A percentile compares a stretch with the other conserved stretches of the same genome.
These are phyloP conservation scores for Zangia roseola DNA, from an alignment of 768 basidiomycete genomes.

Conservation along the genomic window DNA sequence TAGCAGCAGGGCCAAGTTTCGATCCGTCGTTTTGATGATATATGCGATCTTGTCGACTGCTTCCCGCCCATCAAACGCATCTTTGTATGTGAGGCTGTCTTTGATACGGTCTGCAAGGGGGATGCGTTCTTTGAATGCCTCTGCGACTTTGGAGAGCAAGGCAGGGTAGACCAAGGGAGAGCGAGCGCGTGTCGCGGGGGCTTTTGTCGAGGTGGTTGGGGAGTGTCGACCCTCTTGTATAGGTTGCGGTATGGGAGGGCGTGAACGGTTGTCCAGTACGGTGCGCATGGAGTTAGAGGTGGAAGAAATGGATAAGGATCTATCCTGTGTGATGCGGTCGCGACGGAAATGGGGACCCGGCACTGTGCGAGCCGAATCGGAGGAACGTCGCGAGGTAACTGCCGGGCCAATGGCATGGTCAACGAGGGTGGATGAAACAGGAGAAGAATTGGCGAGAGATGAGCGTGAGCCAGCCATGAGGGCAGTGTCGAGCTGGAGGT, in stretches of 20 bases:
- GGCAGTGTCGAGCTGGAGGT: conserved; percentile 61
- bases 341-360: conserved; percentile 53
- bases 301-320: conserved; percentile 76
- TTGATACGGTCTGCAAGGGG: conserved; percentile 77
- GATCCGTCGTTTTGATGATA: conserved; percentile 97
- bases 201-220: conserved; percentile 35
- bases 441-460: conserved; percentile 43
- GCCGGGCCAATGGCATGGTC: conserved; percentile 31
- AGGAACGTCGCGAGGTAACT: conserved; percentile 53
- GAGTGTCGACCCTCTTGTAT: conserved; percentile 41
- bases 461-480: conserved; percentile 41
- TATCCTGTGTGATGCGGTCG: conserved; percentile 63
- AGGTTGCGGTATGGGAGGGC: conserved; percentile 32
- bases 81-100: conserved; percentile 94
- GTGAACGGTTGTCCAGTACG: conserved; percentile 39
- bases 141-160: conserved; percentile 89
- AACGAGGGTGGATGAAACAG: conserved; percentile 40
- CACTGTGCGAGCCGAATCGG: conserved; percentile 65
- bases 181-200: conserved; percentile 41
- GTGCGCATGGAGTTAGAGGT: conserved; percentile 50
- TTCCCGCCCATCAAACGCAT: conserved; percentile 94
- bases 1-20: conserved; percentile 92
- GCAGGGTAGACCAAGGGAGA: conserved; percentile 92
- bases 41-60: conserved; percentile 97
- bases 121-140: conserved; percentile 87